Evolutionary conservation across 2,329 filamentous ascomycete genomes (phyloP).

Genomic region (Paramyrothecium roridum): DNA sequence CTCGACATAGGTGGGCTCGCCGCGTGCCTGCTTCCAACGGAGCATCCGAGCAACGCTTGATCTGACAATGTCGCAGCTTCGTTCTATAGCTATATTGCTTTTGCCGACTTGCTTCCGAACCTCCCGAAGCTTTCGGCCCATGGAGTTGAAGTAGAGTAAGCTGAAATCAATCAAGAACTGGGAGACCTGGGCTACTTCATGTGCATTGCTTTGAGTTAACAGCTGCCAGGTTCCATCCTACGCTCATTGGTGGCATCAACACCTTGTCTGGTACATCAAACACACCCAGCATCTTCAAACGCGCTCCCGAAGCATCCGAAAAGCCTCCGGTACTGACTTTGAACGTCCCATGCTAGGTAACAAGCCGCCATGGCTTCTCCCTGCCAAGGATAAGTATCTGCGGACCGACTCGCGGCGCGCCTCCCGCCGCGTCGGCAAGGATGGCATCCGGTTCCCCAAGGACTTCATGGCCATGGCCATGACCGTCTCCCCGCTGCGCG

Average conservation of each 20-base stretch:
- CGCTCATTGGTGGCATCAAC: slow-evolving; percentile 69
- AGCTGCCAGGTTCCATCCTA: slow-evolving; percentile 58
- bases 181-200: neutral
- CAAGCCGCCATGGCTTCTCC: slow-evolving; percentile 69
- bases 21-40: neutral
- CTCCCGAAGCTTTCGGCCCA: slow-evolving; percentile 51
- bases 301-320: too few relatives aligned
- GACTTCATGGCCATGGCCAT: slow-evolving; percentile 40
- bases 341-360: slow-evolving; percentile 50
- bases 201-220: neutral
- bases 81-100: slow-evolving; percentile 53
- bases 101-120: slow-evolving; percentile 57
- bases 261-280: slow-evolving; percentile 45
- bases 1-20: slow-evolving; percentile 62
- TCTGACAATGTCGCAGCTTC: slow-evolving; percentile 49
- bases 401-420: slow-evolving; percentile 36
- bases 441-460: slow-evolving; percentile 31
- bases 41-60: neutral
- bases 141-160: slow-evolving; percentile 64
- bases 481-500: slow-evolving; percentile 59
- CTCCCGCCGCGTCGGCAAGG: slow-evolving; percentile 31
- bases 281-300: neutral
- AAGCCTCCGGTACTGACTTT: neutral
- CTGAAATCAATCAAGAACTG: neutral
- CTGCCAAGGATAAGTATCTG: slow-evolving; percentile 63